Percentiles rank a stretch among this genome's conserved stretches.
Conservation (phyloP, 2,329 filamentous ascomycete species). For the Apiospora phragmitis region DNA sequence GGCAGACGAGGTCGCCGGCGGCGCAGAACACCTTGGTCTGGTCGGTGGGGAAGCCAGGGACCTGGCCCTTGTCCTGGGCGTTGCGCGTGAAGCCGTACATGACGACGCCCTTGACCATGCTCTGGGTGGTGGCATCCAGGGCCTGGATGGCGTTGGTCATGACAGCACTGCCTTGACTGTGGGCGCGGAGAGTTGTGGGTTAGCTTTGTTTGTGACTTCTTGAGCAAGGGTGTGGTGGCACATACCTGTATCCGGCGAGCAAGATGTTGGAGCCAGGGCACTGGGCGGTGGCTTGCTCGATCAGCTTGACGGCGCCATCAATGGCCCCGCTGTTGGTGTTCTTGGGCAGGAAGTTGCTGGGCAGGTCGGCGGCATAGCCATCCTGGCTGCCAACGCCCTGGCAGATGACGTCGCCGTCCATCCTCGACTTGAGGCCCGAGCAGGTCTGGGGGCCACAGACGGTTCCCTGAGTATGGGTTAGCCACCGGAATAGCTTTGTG, state of each 20-base stretch:
- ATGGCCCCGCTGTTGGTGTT: slow-evolving; percentile 30
- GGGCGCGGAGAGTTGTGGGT: not conserved
- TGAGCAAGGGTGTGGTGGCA: slow-evolving; percentile 15
- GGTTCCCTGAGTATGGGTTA: slow-evolving; percentile 23
- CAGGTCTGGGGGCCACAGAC: slow-evolving; percentile 32
- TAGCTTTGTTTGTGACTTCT: too few species aligned
- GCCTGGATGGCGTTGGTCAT: slow-evolving; percentile 31
- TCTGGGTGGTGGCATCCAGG: slow-evolving; percentile 18
- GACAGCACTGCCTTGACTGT: slow-evolving; percentile 33
- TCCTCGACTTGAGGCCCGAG: slow-evolving; percentile 23
- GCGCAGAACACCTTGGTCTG: slow-evolving; percentile 27
- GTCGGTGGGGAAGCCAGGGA: slow-evolving; percentile 23
- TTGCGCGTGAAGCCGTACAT: slow-evolving; percentile 33
- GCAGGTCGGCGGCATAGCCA: slow-evolving; percentile 30
- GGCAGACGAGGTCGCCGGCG: slow-evolving; percentile 28
- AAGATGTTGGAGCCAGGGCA: slow-evolving; percentile 35
- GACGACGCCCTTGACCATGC: slow-evolving; percentile 29
- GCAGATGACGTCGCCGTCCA: slow-evolving; percentile 32
- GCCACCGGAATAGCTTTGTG: not conserved
- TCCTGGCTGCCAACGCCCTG: slow-evolving; percentile 33
- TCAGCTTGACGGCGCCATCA: slow-evolving; percentile 28
- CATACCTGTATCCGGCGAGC: slow-evolving; percentile 31
- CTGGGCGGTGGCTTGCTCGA: slow-evolving; percentile 29
- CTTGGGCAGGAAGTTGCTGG: slow-evolving; percentile 28
- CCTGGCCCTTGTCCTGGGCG: slow-evolving; percentile 24